A percentile compares a stretch with the other conserved stretches of the same genome.
Conservation (phyloP, 805 yeast species). For the Ogataea henricii region DNA sequence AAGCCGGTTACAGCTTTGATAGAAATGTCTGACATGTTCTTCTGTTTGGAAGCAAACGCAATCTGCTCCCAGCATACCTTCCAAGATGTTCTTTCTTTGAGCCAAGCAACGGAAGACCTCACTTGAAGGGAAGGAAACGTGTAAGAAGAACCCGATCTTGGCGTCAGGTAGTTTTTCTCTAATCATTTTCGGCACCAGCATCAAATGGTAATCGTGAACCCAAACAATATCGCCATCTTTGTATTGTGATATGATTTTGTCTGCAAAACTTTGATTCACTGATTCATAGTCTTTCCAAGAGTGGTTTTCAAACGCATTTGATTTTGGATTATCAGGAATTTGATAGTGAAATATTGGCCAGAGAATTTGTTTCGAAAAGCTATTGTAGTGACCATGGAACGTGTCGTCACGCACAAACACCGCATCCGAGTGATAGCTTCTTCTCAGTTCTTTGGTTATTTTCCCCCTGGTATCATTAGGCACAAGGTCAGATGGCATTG, state of each 20-base stretch:
- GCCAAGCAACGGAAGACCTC: constrained; percentile 95
- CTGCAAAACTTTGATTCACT: constrained; percentile 79
- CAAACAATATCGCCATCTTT: constrained; percentile 78
- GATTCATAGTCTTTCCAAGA: constrained; percentile 84
- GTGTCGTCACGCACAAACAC: constrained; percentile 77
- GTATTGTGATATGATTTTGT: constrained; percentile 66
- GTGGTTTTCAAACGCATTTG: constrained; percentile 93
- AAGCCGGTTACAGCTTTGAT: constrained; percentile 84
- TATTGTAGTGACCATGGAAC: constrained; percentile 87
- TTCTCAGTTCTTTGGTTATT: constrained; percentile 49
- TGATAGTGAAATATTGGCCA: constrained; percentile 97
- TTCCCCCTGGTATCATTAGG: constrained; percentile 55
- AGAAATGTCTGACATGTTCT: constrained; percentile 91
- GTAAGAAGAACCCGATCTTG: constrained; percentile 87
- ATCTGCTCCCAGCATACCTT: constrained; percentile 88
- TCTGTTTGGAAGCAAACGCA: constrained; percentile 86
- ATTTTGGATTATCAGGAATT: constrained; percentile 91
- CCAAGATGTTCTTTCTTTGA: constrained; percentile 71
- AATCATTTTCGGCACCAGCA: constrained; percentile 84
- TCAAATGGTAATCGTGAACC: constrained; percentile 92
- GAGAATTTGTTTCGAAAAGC: constrained; percentile 88
- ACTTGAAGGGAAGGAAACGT: constrained; percentile 91
- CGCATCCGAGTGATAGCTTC: constrained; percentile 58
- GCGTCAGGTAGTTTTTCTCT: constrained; percentile 77
- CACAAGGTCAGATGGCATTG: constrained; percentile 86